Evolutionary conservation across 805 yeast genomes (phyloP).

Genomic region (Saccharomycopsis vini): DNA sequence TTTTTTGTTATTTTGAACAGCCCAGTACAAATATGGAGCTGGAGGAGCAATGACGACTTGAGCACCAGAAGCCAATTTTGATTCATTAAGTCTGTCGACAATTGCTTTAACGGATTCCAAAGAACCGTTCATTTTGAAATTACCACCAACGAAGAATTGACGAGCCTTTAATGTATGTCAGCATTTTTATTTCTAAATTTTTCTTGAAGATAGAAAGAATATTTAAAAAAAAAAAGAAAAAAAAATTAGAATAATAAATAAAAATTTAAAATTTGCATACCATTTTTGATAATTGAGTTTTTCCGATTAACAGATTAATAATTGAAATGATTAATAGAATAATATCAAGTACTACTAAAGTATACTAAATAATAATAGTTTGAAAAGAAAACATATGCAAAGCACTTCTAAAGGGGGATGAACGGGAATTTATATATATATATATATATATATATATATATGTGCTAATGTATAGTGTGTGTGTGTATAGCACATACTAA

Average conservation of each 20-base stretch:
- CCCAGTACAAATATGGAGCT: conserved; percentile 78
- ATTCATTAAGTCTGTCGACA: conserved; percentile 72
- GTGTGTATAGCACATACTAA: too few relatives aligned
- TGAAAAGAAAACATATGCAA: too few relatives aligned
- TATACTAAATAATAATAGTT: too few relatives aligned
- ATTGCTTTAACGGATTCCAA: conserved; percentile 75
- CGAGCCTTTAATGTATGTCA: conserved; percentile 44
- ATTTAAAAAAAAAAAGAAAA: too few relatives aligned
- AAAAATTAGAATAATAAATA: not conserved
- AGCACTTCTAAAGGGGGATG: too few relatives aligned
- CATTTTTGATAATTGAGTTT: not conserved
- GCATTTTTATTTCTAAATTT: not conserved
- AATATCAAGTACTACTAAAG: too few relatives aligned
- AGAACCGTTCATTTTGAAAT: conserved; percentile 98
- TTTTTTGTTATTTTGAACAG: conserved; percentile 60
- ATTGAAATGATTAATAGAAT: too few relatives aligned
- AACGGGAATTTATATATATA: too few relatives aligned
- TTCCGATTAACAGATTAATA: too few relatives aligned
- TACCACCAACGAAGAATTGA: conserved; percentile 96
- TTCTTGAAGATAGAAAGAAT: not conserved
- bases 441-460: too few relatives aligned
- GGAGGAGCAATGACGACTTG: conserved; percentile 97
- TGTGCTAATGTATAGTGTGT: too few relatives aligned
- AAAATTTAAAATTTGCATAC: not conserved
- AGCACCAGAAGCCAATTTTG: conserved; percentile 65